Evolutionary conservation across 2,329 filamentous ascomycete genomes (phyloP), one percentile per base, ranked within the genome.

Genomic region (Fusarium fujikuroi): DNA sequence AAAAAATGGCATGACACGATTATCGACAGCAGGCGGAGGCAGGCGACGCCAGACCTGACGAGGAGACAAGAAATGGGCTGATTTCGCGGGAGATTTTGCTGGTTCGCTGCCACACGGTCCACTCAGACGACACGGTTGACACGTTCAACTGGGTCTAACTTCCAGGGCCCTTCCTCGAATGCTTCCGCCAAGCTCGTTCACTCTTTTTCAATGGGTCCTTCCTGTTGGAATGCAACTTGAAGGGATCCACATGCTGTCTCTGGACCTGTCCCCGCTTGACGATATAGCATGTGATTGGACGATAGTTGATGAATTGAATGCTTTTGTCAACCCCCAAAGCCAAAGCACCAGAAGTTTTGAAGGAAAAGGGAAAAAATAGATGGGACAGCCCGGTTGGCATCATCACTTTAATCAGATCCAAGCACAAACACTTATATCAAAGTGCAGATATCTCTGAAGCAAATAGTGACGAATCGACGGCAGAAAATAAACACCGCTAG

Each of bases 51-150:
- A 72, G 75, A 77, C 75, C 76, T 78, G 76, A 78, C 70, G 76
- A 78, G 76, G 78, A 79, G 77, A 78, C 79, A 74, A 72, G 76
- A 80, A 81, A 81, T 81, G 80, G 80, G 79, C 80, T 81, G 80
- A 81, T 81, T 75, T 80, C 77, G 75, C 70, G 76, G 74, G 75
- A 78, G 68, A 78, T 76, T 78, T 75, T 78, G 75, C 69, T 77
- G 72, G 70, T 56, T 70, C 61, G 66, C 75, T 75, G 68, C 72
- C 65, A 76, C 70, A 72, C 58, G 63, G 54, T 64, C 73, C 73
- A 74, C 72, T 66, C 72, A 43, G 46, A 54, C 60, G 71, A 69
- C 63, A 74, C 63, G 63, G 54, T 73, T 68, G 71, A 73, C 71
- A 73, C 62, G 54, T 60, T 50, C 66, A 52, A 73, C 66, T 74